Base-by-base conservation (phyloP, 2,329 filamentous ascomycete species). In the Raffaelea arxii region DNA sequence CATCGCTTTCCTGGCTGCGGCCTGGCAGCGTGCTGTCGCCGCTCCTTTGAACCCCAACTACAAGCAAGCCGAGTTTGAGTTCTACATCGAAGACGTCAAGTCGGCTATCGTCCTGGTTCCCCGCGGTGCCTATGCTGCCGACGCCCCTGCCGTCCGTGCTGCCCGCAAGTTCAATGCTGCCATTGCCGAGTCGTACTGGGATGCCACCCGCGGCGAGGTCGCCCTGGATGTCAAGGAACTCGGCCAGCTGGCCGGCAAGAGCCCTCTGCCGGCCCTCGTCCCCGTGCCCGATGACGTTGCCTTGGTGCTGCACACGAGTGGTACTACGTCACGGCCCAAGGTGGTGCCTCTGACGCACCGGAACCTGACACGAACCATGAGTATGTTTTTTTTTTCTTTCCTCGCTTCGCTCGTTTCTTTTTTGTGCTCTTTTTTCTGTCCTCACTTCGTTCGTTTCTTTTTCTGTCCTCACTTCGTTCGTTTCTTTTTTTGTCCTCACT, bases 31-130 rank as follows among this genome's bases (percentile, higher is more conserved):
- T 57, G 85, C 74, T 25, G 83, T 92, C 55, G 87, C 87, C 7
- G 88, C 88, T 3, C 88, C 87, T n/a, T 70, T 94, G 54, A 94
- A 94, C 64, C 80, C 87, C 36, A 83, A 82, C 39, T 94, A 94
- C 71, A 94, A 90, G 69, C 86, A 92, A 65, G 82, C 82, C 48
- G 87, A 94, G 64, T 92, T 91, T 62, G 87, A 92, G 62, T 94
- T 94, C 66, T 94, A 92, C 65, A 91, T 94, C 58, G 83, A 89
- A 53, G 87, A 94, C 61, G 72, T 94, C 56, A 86, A 82, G 60
- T 91, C 87, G 5, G 82, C 82, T 27, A 69, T 94, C 49, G 77
- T 88, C 25, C 71, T 94, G 30, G 83, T 94, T 10, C 86, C 87
- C 12, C 72, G 72, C 55, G 86, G 85, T 16, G 78, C 82, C 14